Percentiles rank a stretch among this genome's conserved stretches.
Evolutionary conservation across 306 rosid genomes (phyloP).

Genomic region (Malus fusca): DNA sequence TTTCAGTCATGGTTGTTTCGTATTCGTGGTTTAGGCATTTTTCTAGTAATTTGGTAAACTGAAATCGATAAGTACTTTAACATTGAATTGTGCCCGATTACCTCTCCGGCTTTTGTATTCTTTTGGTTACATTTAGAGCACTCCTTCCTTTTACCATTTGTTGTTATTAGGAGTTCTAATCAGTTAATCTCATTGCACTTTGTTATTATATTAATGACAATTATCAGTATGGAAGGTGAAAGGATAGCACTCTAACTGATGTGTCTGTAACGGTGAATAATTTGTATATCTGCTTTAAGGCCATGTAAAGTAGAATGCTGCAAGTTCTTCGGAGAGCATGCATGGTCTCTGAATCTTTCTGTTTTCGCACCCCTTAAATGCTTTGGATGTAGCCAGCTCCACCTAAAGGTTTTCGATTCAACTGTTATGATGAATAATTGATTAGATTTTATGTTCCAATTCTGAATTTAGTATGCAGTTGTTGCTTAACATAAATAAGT

Average conservation of each 20-base stretch:
- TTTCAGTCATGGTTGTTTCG: neutral
- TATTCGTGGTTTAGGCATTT: neutral
- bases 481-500: neutral
- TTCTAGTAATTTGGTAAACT: neutral
- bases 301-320: neutral
- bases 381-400: neutral
- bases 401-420: neutral
- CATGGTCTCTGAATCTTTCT: neutral
- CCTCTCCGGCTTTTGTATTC: neutral
- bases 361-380: neutral
- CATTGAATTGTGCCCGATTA: neutral
- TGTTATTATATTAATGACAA: neutral
- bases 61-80: neutral
- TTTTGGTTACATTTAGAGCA: neutral
- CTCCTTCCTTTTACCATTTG: neutral
- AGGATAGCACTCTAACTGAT: neutral
- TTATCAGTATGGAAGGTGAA: no score
- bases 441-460: neutral
- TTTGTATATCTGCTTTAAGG: neutral
- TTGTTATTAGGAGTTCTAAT: neutral
- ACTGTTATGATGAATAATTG: neutral
- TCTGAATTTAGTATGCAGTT: neutral
- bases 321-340: neutral
- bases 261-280: neutral
- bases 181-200: neutral